Evolutionary conservation across 805 yeast genomes (phyloP).

Genomic region (Saccharomycopsis olivae): DNA sequence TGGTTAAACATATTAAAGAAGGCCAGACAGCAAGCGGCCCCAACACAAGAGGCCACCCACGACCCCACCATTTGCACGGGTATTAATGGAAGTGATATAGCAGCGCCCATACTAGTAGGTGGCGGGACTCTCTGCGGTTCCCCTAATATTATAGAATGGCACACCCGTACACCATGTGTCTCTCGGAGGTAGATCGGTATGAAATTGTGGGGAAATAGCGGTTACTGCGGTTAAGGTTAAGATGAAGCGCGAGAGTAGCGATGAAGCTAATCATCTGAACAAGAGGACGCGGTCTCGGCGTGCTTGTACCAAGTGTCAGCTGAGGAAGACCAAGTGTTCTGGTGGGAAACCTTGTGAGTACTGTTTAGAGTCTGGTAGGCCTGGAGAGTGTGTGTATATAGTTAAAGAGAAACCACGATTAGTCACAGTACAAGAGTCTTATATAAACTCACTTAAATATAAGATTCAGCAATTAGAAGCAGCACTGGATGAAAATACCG

Average conservation of each 20-base stretch:
- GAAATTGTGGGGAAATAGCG: too few relatives aligned
- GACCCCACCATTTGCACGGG: slow-evolving; percentile 44
- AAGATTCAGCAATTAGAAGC: slow-evolving; percentile 6
- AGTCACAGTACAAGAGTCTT: slow-evolving; percentile 11
- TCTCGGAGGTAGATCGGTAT: too few relatives aligned
- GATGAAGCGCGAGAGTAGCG: too few relatives aligned
- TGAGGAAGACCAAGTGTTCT: slow-evolving; percentile 15
- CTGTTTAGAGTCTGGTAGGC: slow-evolving; percentile 3
- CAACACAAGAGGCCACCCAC: slow-evolving; percentile 63
- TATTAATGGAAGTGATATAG: slow-evolving; percentile 60
- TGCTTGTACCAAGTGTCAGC: slow-evolving; percentile 15
- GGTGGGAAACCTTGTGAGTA: slow-evolving; percentile 14
- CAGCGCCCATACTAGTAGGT: slow-evolving; percentile 74
- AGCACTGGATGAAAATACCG: background rate
- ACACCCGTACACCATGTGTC: too few relatives aligned
- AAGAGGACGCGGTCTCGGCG: slow-evolving; percentile 5
- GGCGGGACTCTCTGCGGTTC: too few relatives aligned
- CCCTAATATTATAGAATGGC: too few relatives aligned
- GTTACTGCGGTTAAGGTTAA: too few relatives aligned
- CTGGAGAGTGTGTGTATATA: slow-evolving; percentile 9
- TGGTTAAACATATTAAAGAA: slow-evolving; percentile 41
- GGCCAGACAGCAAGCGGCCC: slow-evolving; percentile 71
- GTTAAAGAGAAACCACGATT: slow-evolving; percentile 9
- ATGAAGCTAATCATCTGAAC: background rate
- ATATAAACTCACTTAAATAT: slow-evolving; percentile 3